Evolutionary conservation across 768 basidiomycete species (phyloP).

Genomic region (Sporobolomyces pararoseus): DNA sequence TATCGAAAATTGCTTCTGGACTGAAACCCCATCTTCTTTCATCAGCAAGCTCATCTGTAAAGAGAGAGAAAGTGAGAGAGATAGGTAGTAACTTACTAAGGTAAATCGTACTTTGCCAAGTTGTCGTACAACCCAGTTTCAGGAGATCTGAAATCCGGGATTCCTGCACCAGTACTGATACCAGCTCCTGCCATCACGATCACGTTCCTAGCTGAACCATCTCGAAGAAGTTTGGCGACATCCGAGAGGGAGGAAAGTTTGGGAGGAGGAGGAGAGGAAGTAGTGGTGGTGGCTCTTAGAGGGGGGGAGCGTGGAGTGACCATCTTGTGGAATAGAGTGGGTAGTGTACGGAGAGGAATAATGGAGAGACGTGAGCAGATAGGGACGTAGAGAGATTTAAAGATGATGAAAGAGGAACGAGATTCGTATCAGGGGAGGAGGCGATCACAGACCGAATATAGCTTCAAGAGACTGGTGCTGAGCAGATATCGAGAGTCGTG

Average conservation of each 20-base stretch:
- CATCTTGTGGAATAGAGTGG: not conserved
- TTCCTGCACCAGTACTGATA: conserved; percentile 69
- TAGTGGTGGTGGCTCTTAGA: not conserved
- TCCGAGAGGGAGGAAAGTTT: conserved; percentile 32
- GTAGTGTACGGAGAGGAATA: not conserved
- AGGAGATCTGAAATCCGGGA: conserved; percentile 80
- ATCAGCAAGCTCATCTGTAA: not conserved
- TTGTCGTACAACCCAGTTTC: conserved; percentile 63
- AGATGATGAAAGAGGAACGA: no score
- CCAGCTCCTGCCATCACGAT: conserved; percentile 53
- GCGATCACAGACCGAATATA: no score
- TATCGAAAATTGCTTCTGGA: conserved; percentile 93
- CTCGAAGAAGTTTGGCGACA: conserved; percentile 41
- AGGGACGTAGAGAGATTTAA: no score
- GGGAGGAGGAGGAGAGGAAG: not conserved
- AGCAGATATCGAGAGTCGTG: no score
- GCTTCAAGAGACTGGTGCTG: no score
- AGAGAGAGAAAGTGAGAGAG: not conserved
- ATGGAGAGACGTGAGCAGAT: no score
- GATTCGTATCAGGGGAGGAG: no score
- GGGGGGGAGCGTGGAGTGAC: not conserved
- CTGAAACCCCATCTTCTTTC: conserved; percentile 43
- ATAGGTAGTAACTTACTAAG: conserved; percentile 11
- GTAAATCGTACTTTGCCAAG: conserved; percentile 50
- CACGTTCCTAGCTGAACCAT: conserved; percentile 36